These are phyloP conservation scores for Fusarium pseudocircinatum DNA, from an alignment of 2,329 filamentous ascomycete genomes.

Conservation along the genomic window DNA sequence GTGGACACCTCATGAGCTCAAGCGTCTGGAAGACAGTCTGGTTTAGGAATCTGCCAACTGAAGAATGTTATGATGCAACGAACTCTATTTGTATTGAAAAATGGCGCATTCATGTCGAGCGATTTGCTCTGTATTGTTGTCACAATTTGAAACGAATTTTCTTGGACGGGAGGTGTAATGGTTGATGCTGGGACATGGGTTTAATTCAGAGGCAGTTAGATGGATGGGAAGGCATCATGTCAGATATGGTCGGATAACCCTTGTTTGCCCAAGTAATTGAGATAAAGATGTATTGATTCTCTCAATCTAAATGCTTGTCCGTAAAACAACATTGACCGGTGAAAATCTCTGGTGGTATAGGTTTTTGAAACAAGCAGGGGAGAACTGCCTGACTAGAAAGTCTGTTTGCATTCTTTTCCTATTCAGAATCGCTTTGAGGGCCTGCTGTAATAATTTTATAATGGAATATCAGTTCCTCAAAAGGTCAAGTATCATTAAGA, in stretches of 20 bases:
- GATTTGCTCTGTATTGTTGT: constrained; percentile 46
- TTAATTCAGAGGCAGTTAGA: constrained; percentile 45
- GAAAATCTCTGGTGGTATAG: background rate
- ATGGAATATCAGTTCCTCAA: background rate
- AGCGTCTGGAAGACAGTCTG: constrained; percentile 47
- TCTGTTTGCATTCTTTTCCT: background rate
- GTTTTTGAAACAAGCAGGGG: background rate
- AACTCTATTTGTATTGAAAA: constrained; percentile 18
- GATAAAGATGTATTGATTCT: constrained; percentile 14
- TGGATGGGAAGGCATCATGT: constrained; percentile 40
- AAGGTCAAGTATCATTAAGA: background rate
- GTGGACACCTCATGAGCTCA: constrained; percentile 47
- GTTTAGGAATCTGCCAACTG: constrained; percentile 45
- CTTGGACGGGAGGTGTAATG: constrained; percentile 49
- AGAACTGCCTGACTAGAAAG: background rate
- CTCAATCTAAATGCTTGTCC: background rate
- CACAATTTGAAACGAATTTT: constrained; percentile 48
- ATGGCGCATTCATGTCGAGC: constrained; percentile 41
- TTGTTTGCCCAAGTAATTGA: constrained; percentile 31
- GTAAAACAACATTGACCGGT: background rate
- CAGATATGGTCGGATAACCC: constrained; percentile 38
- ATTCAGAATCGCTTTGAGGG: background rate
- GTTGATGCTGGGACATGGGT: constrained; percentile 43
- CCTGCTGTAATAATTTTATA: background rate
- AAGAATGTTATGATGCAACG: constrained; percentile 27